Evolutionary conservation across 441 rosid species (phyloP), one percentile per base, ranked within the genome.

Genomic region (Gossypium gossypioides): DNA sequence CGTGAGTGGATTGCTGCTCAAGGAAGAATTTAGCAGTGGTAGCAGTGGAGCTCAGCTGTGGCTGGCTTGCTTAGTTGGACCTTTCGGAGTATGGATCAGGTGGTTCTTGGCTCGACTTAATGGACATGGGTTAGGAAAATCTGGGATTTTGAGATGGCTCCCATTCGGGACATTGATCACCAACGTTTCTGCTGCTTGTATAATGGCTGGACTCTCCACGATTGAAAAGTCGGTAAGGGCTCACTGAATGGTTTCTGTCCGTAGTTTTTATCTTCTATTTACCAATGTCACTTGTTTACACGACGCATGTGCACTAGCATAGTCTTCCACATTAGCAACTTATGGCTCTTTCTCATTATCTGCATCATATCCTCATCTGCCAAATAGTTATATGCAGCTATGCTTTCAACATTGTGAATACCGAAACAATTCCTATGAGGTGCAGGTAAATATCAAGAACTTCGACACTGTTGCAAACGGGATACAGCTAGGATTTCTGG

Each of bases 21-120:
- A 74, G 71, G 60, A 86, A 69, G 87, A 88, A 67, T 88, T 88
- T 50, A 72, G 79, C 62, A 79, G 80, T 37, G 85, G 83, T 56
- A 81, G 84, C 73, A 83, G 81, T 46, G 80, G 48, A 12, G 85
- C 97, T 69, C 83, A 93, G 44, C 85, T 91, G 71, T 91, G 97
- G 95, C 67, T 91, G 70, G 98, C 88, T 73, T 93, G 97, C 80
- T 62, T 85, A 52, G 91, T 91, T 69, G 97, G 84, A 32, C 84
- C 91, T 1, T 68, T 86, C 9, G 98, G 98, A 58, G 98, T 91
- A 40, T 93, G 98, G 98, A 82, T 87, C 60, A 89, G 98, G 86
- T 93, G 98, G 97, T 86, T 85, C 81, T 70, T 93, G 76, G 93
- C 97, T 6, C 81, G 91, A 46, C 82, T 89, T 9, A 93, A 91